Conservation (phyloP, 2,329 filamentous ascomycete genomes). For the Aspergillus candidus region DNA sequence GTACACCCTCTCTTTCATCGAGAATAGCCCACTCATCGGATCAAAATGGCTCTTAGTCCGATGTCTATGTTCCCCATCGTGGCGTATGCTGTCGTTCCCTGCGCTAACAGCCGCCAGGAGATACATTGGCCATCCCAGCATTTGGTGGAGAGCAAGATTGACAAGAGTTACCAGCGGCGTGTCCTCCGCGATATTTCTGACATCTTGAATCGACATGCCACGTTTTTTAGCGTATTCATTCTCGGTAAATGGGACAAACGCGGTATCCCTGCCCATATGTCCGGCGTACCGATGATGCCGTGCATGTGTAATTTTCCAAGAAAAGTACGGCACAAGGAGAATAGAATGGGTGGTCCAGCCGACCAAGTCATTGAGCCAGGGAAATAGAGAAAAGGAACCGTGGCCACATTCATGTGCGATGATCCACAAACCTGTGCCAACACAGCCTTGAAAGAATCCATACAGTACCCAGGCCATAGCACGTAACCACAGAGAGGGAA, state of each 20-base stretch:
- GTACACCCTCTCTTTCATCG: conserved; percentile 49
- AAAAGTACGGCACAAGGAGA: conserved; percentile 64
- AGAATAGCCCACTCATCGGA: conserved; percentile 56
- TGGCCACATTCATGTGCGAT: conserved; percentile 58
- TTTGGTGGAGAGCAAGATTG: conserved; percentile 54
- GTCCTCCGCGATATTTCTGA: conserved; percentile 51
- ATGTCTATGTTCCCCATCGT: conserved; percentile 2
- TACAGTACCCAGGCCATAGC: no score
- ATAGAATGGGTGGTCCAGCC: conserved; percentile 60
- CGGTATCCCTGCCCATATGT: conserved; percentile 62
- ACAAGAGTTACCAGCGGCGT: conserved; percentile 51
- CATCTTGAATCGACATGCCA: conserved; percentile 41
- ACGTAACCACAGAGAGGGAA: no score
- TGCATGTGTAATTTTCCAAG: conserved; percentile 64
- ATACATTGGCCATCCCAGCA: conserved; percentile 60
- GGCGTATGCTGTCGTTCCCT: conserved; percentile 28
- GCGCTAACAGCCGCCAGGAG: conserved; percentile 53
- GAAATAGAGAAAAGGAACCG: conserved; percentile 55
- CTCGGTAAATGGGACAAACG: conserved; percentile 51
- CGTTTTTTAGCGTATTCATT: conserved; percentile 28
- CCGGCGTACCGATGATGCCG: conserved; percentile 63
- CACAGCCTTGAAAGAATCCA: no score
- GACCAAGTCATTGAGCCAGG: conserved; percentile 52
- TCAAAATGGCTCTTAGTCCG: conserved; percentile 44
- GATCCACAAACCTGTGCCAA: no score